These are phyloP conservation scores for Colletotrichum sp. DNA, from an alignment of 2,329 filamentous ascomycete genomes.

Conservation along the genomic window DNA sequence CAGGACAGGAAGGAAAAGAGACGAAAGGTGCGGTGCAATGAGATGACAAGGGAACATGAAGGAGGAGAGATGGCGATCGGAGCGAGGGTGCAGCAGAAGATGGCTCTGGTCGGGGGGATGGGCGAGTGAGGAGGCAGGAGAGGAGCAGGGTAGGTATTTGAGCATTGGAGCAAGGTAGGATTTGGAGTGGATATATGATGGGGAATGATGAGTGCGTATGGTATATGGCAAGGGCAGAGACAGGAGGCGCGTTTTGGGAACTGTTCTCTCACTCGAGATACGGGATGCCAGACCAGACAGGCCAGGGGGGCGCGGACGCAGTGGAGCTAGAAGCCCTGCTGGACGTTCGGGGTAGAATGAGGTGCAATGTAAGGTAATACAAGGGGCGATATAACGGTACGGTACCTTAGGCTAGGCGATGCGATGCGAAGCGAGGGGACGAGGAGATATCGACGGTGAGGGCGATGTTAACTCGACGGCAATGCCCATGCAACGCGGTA, in stretches of 20 bases:
- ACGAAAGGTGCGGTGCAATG: slow-evolving; percentile 12
- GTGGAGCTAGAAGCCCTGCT: slow-evolving; percentile 15
- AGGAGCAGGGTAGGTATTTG: slow-evolving; percentile 38
- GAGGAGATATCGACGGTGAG: background rate
- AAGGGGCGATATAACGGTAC: slow-evolving; percentile 14
- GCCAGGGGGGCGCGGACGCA: slow-evolving; percentile 2
- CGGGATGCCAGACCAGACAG: background rate
- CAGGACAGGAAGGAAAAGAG: slow-evolving; percentile 1
- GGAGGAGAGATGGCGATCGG: slow-evolving; percentile 23
- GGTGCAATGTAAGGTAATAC: slow-evolving; percentile 19
- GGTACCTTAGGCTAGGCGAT: slow-evolving; percentile 14
- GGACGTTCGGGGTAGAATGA: slow-evolving; percentile 18
- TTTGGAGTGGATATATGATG: slow-evolving; percentile 37
- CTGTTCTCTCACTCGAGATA: slow-evolving; percentile 1
- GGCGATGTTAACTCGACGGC: background rate
- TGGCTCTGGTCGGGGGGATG: slow-evolving; percentile 7
- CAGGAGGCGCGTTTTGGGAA: slow-evolving; percentile 8
- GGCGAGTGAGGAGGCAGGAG: slow-evolving; percentile 28
- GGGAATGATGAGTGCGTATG: slow-evolving; percentile 30
- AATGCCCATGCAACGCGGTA: slow-evolving; percentile 17
- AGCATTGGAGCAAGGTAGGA: slow-evolving; percentile 37
- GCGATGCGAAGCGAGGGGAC: slow-evolving; percentile 1
- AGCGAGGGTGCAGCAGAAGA: slow-evolving; percentile 27
- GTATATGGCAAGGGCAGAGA: slow-evolving; percentile 6
- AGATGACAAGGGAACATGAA: slow-evolving; percentile 20